Percentiles rank a stretch among this genome's conserved stretches.
Evolutionary conservation across 306 rosid genomes (phyloP).

Genomic region (Cucurbita pepo): DNA sequence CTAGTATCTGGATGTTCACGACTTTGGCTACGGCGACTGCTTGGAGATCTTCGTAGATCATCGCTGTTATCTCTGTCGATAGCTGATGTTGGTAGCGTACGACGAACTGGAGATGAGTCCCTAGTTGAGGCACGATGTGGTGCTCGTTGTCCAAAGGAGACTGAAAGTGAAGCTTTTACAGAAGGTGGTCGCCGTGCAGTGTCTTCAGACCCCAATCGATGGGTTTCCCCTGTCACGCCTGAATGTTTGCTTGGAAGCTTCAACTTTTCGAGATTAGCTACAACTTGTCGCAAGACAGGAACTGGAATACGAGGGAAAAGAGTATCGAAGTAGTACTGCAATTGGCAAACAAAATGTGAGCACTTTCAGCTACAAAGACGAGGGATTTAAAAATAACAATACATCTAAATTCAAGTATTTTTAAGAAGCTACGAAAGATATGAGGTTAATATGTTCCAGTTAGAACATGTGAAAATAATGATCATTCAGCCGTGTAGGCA

Average conservation of each 20-base stretch:
- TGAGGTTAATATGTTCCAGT: not conserved
- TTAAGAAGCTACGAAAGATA: not conserved
- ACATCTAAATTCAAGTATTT: not conserved
- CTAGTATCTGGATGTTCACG: conserved; percentile 57
- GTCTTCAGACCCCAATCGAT: conserved; percentile 85
- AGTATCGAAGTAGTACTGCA: conserved; percentile 97
- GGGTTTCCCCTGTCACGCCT: conserved; percentile 79
- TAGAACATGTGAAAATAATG: not conserved
- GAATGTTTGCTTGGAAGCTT: conserved; percentile 67
- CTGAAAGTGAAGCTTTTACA: conserved; percentile 93
- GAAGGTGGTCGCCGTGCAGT: conserved; percentile 98
- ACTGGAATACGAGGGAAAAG: conserved; percentile 97
- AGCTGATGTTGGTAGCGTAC: conserved; percentile 39
- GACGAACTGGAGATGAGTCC: conserved; percentile 93
- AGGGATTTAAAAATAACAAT: not conserved
- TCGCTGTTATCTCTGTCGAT: conserved; percentile 40
- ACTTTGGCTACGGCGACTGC: conserved; percentile 47
- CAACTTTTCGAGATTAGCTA: conserved; percentile 58
- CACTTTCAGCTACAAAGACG: conserved; percentile 5
- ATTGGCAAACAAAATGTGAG: conserved; percentile 17
- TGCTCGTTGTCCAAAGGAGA: conserved; percentile 97
- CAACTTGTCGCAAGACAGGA: conserved; percentile 88
- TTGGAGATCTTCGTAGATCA: conserved; percentile 43
- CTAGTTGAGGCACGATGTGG: conserved; percentile 97
- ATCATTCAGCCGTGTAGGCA: not conserved